phyloP scores from a whole-genome alignment of 352 stramenopile genomes.

The Phytophthora constricta region DNA sequence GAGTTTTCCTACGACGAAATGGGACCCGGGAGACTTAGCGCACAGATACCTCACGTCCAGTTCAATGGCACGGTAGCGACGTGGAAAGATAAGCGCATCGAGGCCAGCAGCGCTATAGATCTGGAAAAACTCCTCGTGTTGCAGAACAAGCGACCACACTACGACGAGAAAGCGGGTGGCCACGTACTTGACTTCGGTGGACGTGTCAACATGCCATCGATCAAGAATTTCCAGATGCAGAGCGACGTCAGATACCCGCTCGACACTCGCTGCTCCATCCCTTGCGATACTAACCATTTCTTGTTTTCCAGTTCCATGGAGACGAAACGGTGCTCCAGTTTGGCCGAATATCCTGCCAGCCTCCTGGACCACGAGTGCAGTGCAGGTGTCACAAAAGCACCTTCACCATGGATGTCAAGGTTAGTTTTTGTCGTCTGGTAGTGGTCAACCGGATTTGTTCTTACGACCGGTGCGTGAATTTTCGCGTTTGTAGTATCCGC shows the following conservation, averaged over 20 bases:
- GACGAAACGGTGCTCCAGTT: conserved; percentile 66
- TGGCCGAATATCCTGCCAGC: conserved; percentile 66
- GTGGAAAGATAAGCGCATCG: conserved; percentile 39
- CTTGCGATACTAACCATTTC: not conserved
- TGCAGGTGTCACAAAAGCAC: conserved; percentile 82
- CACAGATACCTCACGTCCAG: conserved; percentile 49
- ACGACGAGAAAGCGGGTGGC: conserved; percentile 52
- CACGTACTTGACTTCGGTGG: conserved; percentile 74
- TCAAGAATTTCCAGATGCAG: conserved; percentile 82
- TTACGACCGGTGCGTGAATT: not conserved
- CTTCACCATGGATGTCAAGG: conserved; percentile 95
- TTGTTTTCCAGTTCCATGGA: conserved; percentile 32
- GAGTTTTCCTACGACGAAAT: conserved; percentile 81
- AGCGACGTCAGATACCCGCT: conserved; percentile 40
- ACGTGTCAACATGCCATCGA: conserved; percentile 68
- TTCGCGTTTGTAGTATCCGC: conserved; percentile 56
- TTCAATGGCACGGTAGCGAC: conserved; percentile 23
- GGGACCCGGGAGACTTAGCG: conserved; percentile 55
- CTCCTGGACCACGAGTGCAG: conserved; percentile 47
- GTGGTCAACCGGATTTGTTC: not conserved
- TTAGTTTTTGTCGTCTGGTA: conserved; percentile 19
- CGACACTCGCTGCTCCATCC: conserved; percentile 64
- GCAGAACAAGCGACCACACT: conserved; percentile 91
- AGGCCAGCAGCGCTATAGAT: not conserved
- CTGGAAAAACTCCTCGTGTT: conserved; percentile 56